Conservation (phyloP, 2,329 filamentous ascomycete species). For the Calonectria hongkongensis region DNA sequence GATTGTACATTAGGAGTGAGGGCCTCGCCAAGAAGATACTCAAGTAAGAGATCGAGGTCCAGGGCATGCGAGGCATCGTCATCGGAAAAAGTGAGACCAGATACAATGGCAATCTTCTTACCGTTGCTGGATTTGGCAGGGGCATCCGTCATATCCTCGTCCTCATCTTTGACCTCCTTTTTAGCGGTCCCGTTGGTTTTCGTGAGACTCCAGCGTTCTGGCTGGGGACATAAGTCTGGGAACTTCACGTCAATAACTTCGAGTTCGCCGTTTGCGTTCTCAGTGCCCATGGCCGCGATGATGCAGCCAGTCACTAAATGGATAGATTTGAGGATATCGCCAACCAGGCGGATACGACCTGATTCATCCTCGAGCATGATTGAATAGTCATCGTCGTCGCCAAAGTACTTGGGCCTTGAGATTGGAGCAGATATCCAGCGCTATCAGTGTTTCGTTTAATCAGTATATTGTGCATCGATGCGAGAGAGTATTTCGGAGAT, state of each 20-base stretch:
- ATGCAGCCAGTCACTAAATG: constrained; percentile 94
- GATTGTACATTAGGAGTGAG: constrained; percentile 76
- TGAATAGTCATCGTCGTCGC: constrained; percentile 75
- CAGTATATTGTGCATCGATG: background rate
- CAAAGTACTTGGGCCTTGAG: constrained; percentile 84
- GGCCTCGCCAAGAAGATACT: constrained; percentile 91
- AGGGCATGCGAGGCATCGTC: constrained; percentile 82
- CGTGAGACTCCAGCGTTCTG: constrained; percentile 84
- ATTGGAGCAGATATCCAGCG: constrained; percentile 92
- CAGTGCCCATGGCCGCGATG: constrained; percentile 94
- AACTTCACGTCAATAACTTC: constrained; percentile 94
- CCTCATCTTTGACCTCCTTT: constrained; percentile 64
- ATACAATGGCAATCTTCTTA: constrained; percentile 88
- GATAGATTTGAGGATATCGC: constrained; percentile 79
- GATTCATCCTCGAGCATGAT: constrained; percentile 97
- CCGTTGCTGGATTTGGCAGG: constrained; percentile 60
- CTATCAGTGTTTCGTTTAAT: constrained; percentile 63
- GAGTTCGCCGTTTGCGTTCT: constrained; percentile 93
- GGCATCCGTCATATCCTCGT: constrained; percentile 75
- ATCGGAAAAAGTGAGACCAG: constrained; percentile 89
- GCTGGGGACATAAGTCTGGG: constrained; percentile 89
- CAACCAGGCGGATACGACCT: constrained; percentile 87
- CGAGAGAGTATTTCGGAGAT: background rate
- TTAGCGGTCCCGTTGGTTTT: constrained; percentile 63
- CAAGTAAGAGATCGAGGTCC: constrained; percentile 84